A percentile compares a stretch with the other conserved stretches of the same genome.
Evolutionary conservation across 495 filamentous ascomycete species (phyloP).

Genomic region (Xylaria palmicola): DNA sequence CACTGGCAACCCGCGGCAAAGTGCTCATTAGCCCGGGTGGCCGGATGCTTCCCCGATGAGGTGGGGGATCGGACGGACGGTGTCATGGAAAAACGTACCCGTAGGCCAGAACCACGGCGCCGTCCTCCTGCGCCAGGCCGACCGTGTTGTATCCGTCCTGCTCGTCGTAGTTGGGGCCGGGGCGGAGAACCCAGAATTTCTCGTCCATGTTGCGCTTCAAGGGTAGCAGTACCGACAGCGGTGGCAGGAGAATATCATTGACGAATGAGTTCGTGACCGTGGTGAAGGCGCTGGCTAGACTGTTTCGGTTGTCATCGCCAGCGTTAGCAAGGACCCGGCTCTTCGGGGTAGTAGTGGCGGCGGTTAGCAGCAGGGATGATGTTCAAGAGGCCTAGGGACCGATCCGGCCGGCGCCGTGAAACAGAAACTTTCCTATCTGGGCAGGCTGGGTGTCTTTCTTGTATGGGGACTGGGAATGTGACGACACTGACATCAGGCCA

Average conservation of each 20-base stretch:
- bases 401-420: too few relatives aligned
- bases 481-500: conserved; percentile 64
- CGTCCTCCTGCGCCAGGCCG: conserved; percentile 64
- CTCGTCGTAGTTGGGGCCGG: conserved; percentile 51
- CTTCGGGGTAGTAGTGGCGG: not conserved
- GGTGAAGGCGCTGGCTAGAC: conserved; percentile 71
- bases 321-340: not conserved
- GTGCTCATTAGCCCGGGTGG: too few relatives aligned
- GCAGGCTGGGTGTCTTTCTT: too few relatives aligned
- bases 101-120: conserved; percentile 69
- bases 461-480: not conserved
- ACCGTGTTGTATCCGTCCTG: conserved; percentile 65
- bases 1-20: conserved; percentile 32
- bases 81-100: conserved; percentile 51
- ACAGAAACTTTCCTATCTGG: too few relatives aligned
- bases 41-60: too few relatives aligned
- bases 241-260: conserved; percentile 66
- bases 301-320: conserved; percentile 24
- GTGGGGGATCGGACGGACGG: too few relatives aligned
- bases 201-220: conserved; percentile 70
- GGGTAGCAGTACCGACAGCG: conserved; percentile 67
- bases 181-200: conserved; percentile 67
- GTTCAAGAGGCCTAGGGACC: too few relatives aligned
- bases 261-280: conserved; percentile 71
- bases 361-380: not conserved